Evolutionary conservation across 352 stramenopile species (phyloP), one percentile per base, ranked within the genome.

Genomic region (Pythium sp.): DNA sequence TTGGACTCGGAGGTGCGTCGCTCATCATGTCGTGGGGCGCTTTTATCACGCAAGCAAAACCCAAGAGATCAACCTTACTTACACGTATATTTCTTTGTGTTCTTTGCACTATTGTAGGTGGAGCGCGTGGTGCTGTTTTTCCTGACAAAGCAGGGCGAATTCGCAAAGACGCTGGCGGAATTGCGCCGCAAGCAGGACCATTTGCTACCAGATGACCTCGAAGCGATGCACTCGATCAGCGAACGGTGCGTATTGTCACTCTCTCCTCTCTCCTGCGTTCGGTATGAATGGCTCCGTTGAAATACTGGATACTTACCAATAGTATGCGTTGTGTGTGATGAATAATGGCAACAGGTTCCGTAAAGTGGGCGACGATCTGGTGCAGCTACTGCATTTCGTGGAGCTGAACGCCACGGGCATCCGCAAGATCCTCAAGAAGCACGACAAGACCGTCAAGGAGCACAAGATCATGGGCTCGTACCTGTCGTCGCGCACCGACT

Each of bases 341-440:
- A 49, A 47, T 47, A 15, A 46, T 46, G 38, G 5, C 41, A 82
- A 93, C 57, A 79, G 78, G n/a, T 86, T 78, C 68, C 79, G 88
- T 58, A 68, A 74, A 18, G 78, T 92, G n/a, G 89, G 89, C 34
- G 89, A 96, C 55, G 84, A 94, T 6, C 72, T 96, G 11, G 83
- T 94, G 54, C 79, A 92, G 49, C 55, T 96, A 60, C 81, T 96
- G 64, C 77, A 94, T 61, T 96, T 92, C 61, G 82, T 96, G 12
- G 86, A 95, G 72, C 80, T 96, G 36, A 96, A 96, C 69, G 84
- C 87, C 20, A 95, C 86, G 34, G 87, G 87, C 24, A 89, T 96
- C 63, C 86, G 89, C 59, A 96, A 96, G 73, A 96, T 96, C 72
- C 81, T 94, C 55, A 96, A 96, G 68, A 96, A 96, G 72, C 88